These are phyloP conservation scores for Boletellus deceptivus DNA, from an alignment of 1,284 basidiomycete genomes.

Conservation along the genomic window DNA sequence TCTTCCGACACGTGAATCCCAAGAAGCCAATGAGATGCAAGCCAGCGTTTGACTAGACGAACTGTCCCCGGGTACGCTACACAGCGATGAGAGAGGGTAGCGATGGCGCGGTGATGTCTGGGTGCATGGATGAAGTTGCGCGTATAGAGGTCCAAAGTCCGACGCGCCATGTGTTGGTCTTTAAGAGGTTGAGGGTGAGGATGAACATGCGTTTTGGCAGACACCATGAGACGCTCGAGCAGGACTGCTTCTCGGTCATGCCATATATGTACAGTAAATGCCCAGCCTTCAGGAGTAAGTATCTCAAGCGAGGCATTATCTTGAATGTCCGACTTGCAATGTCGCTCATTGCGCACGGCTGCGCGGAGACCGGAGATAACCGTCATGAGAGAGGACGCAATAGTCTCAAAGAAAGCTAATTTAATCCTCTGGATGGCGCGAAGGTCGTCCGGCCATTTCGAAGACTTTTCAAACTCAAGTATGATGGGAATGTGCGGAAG, in stretches of 20 bases:
- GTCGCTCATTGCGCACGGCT: conserved; percentile 55
- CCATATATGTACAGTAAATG: conserved; percentile 82
- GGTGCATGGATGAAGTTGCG: conserved; percentile 77
- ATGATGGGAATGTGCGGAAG: conserved; percentile 70
- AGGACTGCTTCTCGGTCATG: conserved; percentile 85
- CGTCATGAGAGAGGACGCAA: conserved; percentile 63
- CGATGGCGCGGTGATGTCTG: conserved; percentile 82
- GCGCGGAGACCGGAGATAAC: conserved; percentile 53
- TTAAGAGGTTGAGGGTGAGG: conserved; percentile 3
- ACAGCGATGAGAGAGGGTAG: conserved; percentile 78
- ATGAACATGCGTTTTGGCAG: conserved; percentile 29
- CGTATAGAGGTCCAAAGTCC: conserved; percentile 60
- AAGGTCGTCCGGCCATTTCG: conserved; percentile 94
- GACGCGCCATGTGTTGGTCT: conserved; percentile 48
- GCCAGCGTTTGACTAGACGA: conserved; percentile 90
- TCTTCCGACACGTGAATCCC: conserved; percentile 70
- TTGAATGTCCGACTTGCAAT: conserved; percentile 51
- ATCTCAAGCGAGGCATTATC: conserved; percentile 80
- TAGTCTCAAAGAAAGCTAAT: conserved; percentile 84
- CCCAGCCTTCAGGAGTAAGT: conserved; percentile 80
- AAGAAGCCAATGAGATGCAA: conserved; percentile 87
- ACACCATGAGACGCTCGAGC: conserved; percentile 66
- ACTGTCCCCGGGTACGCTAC: conserved; percentile 82
- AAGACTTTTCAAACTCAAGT: conserved; percentile 88
- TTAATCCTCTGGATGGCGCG: conserved; percentile 94